A percentile compares a stretch with the other conserved stretches of the same genome.
Evolutionary conservation across 139 green algal species (phyloP).

Genomic region (Asterochloris sp.): DNA sequence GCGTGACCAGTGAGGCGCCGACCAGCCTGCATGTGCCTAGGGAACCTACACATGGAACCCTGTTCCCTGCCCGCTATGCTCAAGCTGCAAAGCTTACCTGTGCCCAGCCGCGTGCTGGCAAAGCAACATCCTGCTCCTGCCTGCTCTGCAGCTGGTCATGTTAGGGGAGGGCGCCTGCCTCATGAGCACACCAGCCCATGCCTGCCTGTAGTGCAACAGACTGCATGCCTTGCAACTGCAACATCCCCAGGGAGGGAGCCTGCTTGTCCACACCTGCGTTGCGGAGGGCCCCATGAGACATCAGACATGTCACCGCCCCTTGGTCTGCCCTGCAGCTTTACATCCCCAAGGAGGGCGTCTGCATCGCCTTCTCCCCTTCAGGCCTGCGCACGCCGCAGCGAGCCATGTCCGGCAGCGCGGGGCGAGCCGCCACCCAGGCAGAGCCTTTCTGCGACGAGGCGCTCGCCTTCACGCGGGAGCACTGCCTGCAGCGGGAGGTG

Average conservation of each 20-base stretch:
- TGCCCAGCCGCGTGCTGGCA: too few species aligned
- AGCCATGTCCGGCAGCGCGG: slow-evolving; percentile 34
- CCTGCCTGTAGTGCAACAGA: too few species aligned
- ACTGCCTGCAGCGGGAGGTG: slow-evolving; percentile 66
- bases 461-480: slow-evolving; percentile 70
- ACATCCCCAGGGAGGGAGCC: background rate
- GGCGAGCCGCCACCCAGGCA: slow-evolving; percentile 40
- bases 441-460: slow-evolving; percentile 88
- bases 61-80: too few species aligned
- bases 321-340: slow-evolving; percentile 47
- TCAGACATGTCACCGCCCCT: background rate
- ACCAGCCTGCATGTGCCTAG: too few species aligned
- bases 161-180: too few species aligned
- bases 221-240: background rate
- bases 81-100: too few species aligned
- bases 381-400: slow-evolving; percentile 68
- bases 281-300: background rate
- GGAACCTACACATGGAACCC: too few species aligned
- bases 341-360: slow-evolving; percentile 84
- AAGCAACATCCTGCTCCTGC: too few species aligned
- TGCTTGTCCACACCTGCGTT: too few species aligned
- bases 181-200: too few species aligned
- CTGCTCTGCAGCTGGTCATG: too few species aligned
- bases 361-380: slow-evolving; percentile 83
- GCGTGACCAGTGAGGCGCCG: too few species aligned